Evolutionary conservation across 371 early-diverging fungal genomes (phyloP).

Genomic region (Mortierella polycephala): DNA sequence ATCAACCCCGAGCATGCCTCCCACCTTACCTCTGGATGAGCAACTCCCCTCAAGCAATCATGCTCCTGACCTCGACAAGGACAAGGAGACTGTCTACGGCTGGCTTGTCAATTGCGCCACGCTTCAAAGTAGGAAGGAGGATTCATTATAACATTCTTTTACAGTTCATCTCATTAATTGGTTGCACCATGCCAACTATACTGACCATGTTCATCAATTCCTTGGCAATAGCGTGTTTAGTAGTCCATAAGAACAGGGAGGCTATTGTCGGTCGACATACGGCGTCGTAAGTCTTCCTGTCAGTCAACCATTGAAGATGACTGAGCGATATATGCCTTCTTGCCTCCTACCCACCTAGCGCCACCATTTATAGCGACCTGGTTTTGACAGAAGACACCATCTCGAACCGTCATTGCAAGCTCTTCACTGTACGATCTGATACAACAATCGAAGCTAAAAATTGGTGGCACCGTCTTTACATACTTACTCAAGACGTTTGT

Average conservation of each 20-base stretch:
- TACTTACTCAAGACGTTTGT: neutral
- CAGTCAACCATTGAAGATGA: neutral
- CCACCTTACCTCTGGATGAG: neutral
- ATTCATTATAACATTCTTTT: neutral
- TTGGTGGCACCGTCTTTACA: slow-evolving; percentile 6
- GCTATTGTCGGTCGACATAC: slow-evolving; percentile 23
- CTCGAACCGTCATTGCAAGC: slow-evolving; percentile 25
- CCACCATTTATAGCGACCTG: slow-evolving; percentile 15
- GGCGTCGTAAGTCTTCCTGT: slow-evolving; percentile 12
- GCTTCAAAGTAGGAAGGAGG: slow-evolving; percentile 16
- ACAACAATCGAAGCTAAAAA: neutral
- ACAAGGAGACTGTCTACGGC: slow-evolving; percentile 16
- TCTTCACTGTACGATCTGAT: slow-evolving; percentile 7
- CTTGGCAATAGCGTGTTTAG: slow-evolving; percentile 11
- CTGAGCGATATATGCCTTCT: neutral
- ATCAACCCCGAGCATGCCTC: slow-evolving; percentile 5
- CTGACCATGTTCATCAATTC: neutral
- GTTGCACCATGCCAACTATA: neutral
- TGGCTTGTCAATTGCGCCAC: slow-evolving; percentile 30
- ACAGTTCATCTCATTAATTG: neutral
- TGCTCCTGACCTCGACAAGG: neutral
- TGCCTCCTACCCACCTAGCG: too few species aligned
- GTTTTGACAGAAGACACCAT: slow-evolving; percentile 12
- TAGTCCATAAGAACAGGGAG: slow-evolving; percentile 5
- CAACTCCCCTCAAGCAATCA: neutral